These are phyloP conservation scores for Suhomyces coccinellae DNA, from an alignment of 1,139 yeast species.

Conservation along the genomic window DNA sequence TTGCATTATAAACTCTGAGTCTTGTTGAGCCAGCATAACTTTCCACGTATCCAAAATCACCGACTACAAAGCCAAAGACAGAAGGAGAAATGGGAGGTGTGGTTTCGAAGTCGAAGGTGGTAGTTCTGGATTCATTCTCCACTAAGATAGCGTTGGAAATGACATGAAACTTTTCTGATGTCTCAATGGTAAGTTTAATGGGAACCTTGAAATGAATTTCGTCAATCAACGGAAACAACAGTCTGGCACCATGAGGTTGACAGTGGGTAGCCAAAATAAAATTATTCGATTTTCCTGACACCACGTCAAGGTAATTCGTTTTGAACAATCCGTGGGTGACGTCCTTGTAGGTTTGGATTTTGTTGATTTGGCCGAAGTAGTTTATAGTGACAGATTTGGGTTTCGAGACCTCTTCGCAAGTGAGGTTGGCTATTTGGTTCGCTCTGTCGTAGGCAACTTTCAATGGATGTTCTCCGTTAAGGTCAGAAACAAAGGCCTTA, in stretches of 20 bases:
- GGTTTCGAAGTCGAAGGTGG: constrained; percentile 43
- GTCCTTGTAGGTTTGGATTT: constrained; percentile 57
- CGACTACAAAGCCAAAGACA: constrained; percentile 64
- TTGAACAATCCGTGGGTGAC: constrained; percentile 66
- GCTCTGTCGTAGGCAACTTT: constrained; percentile 37
- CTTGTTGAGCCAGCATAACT: constrained; percentile 23
- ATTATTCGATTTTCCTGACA: constrained; percentile 48
- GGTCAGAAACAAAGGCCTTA: constrained; percentile 19
- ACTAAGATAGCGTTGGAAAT: constrained; percentile 48
- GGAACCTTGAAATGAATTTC: constrained; percentile 57
- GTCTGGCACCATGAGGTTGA: constrained; percentile 65
- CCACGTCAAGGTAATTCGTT: constrained; percentile 56
- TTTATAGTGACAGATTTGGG: constrained; percentile 12
- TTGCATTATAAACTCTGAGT: constrained; percentile 54
- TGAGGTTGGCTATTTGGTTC: constrained; percentile 32
- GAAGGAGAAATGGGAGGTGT: constrained; percentile 64
- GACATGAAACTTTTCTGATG: constrained; percentile 47
- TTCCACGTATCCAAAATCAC: constrained; percentile 56
- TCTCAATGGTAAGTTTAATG: constrained; percentile 47
- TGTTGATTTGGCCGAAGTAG: constrained; percentile 57
- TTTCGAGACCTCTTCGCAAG: constrained; percentile 9
- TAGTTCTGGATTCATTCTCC: constrained; percentile 23
- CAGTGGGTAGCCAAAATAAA: constrained; percentile 65
- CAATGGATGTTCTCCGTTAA: constrained; percentile 12
- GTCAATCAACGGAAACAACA: constrained; percentile 66